These are phyloP conservation scores for Aspergillus hancockii DNA, from an alignment of 495 filamentous ascomycete genomes.

Conservation along the genomic window DNA sequence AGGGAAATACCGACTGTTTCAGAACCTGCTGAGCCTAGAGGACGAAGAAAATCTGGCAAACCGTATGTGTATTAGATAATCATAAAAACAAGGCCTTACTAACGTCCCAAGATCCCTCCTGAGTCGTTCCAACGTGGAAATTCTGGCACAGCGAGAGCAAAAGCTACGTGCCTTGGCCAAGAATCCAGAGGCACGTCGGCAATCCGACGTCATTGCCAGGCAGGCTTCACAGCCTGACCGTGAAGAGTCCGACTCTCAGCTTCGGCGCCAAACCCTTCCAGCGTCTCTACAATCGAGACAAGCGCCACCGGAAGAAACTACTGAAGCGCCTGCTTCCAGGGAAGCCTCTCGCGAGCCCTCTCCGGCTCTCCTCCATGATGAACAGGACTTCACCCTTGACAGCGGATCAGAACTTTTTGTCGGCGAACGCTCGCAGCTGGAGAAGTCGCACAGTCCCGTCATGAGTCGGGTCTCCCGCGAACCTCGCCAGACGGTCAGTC, in stretches of 20 bases:
- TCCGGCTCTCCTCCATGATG: constrained; percentile 13
- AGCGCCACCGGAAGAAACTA: not conserved
- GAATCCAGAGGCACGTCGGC: constrained; percentile 10
- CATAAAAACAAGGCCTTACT: constrained; percentile 1
- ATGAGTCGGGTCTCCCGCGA: not conserved
- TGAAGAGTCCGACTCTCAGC: constrained; percentile 3
- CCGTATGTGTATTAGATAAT: constrained; percentile 9
- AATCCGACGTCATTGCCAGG: constrained; percentile 15
- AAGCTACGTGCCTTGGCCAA: constrained; percentile 7
- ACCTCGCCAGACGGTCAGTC: not conserved
- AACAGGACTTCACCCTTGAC: constrained; percentile 10
- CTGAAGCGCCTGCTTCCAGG: constrained; percentile 10
- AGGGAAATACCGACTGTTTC: not conserved
- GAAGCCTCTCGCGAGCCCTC: constrained; percentile 11
- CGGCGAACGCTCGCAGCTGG: constrained; percentile 12
- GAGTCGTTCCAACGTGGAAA: constrained; percentile 14
- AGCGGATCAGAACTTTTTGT: constrained; percentile 8
- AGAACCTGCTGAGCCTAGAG: constrained; percentile 11
- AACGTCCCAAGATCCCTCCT: constrained; percentile 15
- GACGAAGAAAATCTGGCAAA: constrained; percentile 20
- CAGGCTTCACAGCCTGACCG: not conserved
- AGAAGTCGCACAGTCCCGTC: constrained; percentile 23
- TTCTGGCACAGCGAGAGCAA: constrained; percentile 17
- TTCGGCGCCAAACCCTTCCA: constrained; percentile 14
- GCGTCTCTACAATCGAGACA: constrained; percentile 6